Base-by-base conservation (phyloP, 225 moss, liverwort and hornwort species). In the Marchantia polymorpha region DNA sequence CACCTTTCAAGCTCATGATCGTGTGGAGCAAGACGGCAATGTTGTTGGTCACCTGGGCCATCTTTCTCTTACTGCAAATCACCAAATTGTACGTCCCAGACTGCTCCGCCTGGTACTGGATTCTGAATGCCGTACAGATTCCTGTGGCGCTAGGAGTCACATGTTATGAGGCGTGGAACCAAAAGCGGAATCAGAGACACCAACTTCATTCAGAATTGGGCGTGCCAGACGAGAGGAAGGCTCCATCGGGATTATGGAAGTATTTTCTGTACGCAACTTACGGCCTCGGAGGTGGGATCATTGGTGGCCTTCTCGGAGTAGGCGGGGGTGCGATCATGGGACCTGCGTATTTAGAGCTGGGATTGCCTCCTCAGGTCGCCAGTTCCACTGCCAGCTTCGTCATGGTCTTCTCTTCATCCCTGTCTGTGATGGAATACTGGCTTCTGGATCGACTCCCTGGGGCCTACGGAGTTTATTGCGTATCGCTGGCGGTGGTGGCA, bases 361-460 rank as follows among this genome's bases (percentile, higher is more conserved):
- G 84, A 59, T 55, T 77, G 55, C 71, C 77, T 39, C 84, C 84
- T 23, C 80, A 84, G 75, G 80, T 74, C 8, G 59, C 84, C n/a
- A 77, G 75, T 69, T n/a, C 84, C 19, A 81, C 84, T 59, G 68
- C 80, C 0, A 84, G 69, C 68, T 84, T 84, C 51, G 76, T 77
- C 0, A 84, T 84, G 84, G 78, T 84, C 31, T 84, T 84, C 61
- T 84, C 84, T 1, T 84, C 84, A 31, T 81, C 84, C 8, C 54
- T 84, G 12, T 84, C 84, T 30, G 84, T 84, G 23, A 73, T 58
- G 10, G 84, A 84, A 69, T 84, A 65, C 78, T 78, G 52, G 23
- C 59, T 84, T 7, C n/a, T 84, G 59, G 84, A 54, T 14, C 71
- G 80, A 46, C 72, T 84, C 47, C 84, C 84, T 0, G 14, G 2